These are phyloP conservation scores for Hypoxylon sp. DNA, from an alignment of 2,329 filamentous ascomycete species.

Conservation along the genomic window DNA sequence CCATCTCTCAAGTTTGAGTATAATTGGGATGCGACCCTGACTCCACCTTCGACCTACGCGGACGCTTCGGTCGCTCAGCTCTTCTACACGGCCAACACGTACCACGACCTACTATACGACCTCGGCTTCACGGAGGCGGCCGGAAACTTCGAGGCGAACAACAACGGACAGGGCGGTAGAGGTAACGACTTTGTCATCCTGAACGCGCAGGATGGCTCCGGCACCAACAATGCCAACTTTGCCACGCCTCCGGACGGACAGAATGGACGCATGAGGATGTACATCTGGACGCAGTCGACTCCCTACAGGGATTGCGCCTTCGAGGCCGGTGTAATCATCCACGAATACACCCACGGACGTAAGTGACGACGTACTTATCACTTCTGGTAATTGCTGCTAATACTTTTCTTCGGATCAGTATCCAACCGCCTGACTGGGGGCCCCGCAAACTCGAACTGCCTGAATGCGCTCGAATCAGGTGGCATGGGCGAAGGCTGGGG, in stretches of 20 bases:
- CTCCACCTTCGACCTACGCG: constrained; percentile 60
- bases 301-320: constrained; percentile 69
- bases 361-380: constrained; percentile 41
- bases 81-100: constrained; percentile 73
- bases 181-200: constrained; percentile 69
- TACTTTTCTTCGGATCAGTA: constrained; percentile 51
- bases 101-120: constrained; percentile 70
- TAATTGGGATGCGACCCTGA: constrained; percentile 56
- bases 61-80: constrained; percentile 71
- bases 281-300: constrained; percentile 65
- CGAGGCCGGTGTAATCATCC: constrained; percentile 72
- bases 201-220: constrained; percentile 69
- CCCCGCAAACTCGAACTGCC: constrained; percentile 66
- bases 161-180: constrained; percentile 66
- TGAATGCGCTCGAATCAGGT: constrained; percentile 59
- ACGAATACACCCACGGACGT: constrained; percentile 70
- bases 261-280: constrained; percentile 71
- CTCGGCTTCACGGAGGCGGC: constrained; percentile 71
- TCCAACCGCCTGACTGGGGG: constrained; percentile 73
- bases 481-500: constrained; percentile 68
- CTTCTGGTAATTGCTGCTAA: constrained; percentile 28
- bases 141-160: constrained; percentile 73
- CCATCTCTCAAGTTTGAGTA: constrained; percentile 63
- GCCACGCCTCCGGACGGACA: constrained; percentile 67
- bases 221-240: constrained; percentile 71